A percentile compares a stretch with the other conserved stretches of the same genome.
These are phyloP conservation scores for Myxozyma udenii DNA, from an alignment of 805 yeast genomes.

Conservation along the genomic window DNA sequence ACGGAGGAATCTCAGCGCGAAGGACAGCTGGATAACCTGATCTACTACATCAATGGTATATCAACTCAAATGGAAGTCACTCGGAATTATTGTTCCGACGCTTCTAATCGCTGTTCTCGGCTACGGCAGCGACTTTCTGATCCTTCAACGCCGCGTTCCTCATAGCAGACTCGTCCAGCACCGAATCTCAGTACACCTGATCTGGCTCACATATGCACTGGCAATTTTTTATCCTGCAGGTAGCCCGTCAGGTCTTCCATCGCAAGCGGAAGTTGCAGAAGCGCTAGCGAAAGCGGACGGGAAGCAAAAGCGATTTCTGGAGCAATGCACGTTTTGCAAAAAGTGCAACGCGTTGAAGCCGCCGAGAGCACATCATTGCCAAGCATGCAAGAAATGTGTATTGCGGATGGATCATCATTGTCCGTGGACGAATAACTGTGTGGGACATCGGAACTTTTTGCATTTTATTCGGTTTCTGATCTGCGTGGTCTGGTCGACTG, in stretches of 20 bases:
- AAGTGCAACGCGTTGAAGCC: slow-evolving; percentile 76
- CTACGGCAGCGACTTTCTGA: slow-evolving; percentile 57
- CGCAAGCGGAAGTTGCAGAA: slow-evolving; percentile 36
- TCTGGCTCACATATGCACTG: slow-evolving; percentile 70
- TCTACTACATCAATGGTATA: too few relatives aligned
- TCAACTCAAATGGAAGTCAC: slow-evolving; percentile 18
- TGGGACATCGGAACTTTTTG: slow-evolving; percentile 73
- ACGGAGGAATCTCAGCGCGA: too few relatives aligned
- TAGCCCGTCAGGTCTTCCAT: slow-evolving; percentile 49
- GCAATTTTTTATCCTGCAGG: slow-evolving; percentile 75
- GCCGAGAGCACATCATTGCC: slow-evolving; percentile 82
- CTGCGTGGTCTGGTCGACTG: slow-evolving; percentile 49
- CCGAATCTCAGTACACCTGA: slow-evolving; percentile 49
- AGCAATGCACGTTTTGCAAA: slow-evolving; percentile 41
- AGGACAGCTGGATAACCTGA: too few relatives aligned
- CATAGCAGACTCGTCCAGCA: slow-evolving; percentile 45
- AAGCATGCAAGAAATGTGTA: slow-evolving; percentile 63
- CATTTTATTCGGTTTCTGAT: slow-evolving; percentile 73
- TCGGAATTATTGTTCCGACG: slow-evolving; percentile 53
- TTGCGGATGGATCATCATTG: slow-evolving; percentile 90
- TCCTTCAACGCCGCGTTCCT: slow-evolving; percentile 48
- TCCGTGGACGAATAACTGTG: slow-evolving; percentile 92
- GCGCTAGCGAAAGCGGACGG: background rate
- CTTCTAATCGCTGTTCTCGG: slow-evolving; percentile 57
- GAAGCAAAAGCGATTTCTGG: slow-evolving; percentile 57